Percentiles rank a stretch among this genome's conserved stretches.
Conservation (phyloP, 1,139 yeast species). For the Keqinozyma sinolaborantium region DNA sequence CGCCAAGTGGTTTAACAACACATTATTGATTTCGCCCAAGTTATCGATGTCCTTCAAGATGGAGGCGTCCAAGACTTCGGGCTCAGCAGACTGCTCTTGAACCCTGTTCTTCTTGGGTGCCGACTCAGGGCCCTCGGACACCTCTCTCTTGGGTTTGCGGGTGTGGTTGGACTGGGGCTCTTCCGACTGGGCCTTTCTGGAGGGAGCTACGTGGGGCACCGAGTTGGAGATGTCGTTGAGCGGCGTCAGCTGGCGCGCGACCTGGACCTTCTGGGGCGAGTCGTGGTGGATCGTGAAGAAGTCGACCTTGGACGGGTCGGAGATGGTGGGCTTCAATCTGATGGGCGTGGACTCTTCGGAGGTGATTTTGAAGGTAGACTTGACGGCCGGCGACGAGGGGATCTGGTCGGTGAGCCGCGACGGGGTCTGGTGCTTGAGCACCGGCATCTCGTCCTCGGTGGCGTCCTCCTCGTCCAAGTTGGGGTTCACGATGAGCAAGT, state of each 20-base stretch:
- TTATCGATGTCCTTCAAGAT: conserved; percentile 28
- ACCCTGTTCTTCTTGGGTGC: conserved; percentile 10
- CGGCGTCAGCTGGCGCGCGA: conserved; percentile 16
- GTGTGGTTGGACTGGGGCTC: conserved; percentile 19
- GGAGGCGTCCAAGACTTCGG: conserved; percentile 19
- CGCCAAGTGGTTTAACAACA: conserved; percentile 81
- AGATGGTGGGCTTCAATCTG: conserved; percentile 3
- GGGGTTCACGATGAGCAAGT: conserved; percentile 53
- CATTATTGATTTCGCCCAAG: conserved; percentile 52
- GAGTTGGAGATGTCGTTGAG: conserved; percentile 22
- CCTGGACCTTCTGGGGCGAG: conserved; percentile 1
- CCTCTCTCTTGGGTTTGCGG: conserved; percentile 10
- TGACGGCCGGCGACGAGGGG: conserved; percentile 13
- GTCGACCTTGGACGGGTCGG: conserved; percentile 2
- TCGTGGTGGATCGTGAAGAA: conserved; percentile 4
- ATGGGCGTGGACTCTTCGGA: conserved; percentile 23
- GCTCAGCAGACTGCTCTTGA: conserved; percentile 9
- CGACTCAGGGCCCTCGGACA: conserved; percentile 6
- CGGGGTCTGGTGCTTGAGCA: conserved; percentile 8
- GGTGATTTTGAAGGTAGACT: conserved; percentile 10
- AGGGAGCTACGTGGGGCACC: conserved; percentile 4
- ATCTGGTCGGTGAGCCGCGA: neutral
- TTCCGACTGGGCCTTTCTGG: conserved; percentile 25
- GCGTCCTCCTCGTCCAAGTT: conserved; percentile 39
- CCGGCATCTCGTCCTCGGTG: conserved; percentile 38